phyloP scores from a whole-genome alignment of 192 early-diverging fungal genomes.

The Gryganskiella cystojenkinii region DNA sequence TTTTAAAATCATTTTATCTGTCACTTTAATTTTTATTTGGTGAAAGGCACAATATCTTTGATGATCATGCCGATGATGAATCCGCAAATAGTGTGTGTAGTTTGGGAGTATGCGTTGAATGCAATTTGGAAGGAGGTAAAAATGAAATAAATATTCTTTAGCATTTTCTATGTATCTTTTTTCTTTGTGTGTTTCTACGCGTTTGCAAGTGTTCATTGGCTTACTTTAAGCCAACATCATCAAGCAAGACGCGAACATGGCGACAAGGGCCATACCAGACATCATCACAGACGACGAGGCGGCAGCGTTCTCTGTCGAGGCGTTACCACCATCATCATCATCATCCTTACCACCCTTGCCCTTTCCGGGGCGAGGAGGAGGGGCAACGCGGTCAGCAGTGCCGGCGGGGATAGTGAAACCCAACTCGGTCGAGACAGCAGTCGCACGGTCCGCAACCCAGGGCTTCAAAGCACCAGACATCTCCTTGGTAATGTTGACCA shows the following conservation, averaged over 20 bases:
- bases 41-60: too few relatives aligned
- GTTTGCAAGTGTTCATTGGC: too few relatives aligned
- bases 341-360: constrained; percentile 14
- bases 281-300: background rate
- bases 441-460: constrained; percentile 20
- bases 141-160: too few relatives aligned
- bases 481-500: constrained; percentile 43
- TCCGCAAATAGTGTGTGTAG: too few relatives aligned
- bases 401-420: constrained; percentile 39
- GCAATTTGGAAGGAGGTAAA: too few relatives aligned
- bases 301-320: constrained; percentile 12
- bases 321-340: constrained; percentile 26
- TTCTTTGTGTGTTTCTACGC: too few relatives aligned
- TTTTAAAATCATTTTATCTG: too few relatives aligned
- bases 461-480: constrained; percentile 43
- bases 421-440: constrained; percentile 18
- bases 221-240: constrained; percentile 46
- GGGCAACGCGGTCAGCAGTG: constrained; percentile 42
- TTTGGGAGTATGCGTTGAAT: too few relatives aligned
- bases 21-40: too few relatives aligned
- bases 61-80: too few relatives aligned
- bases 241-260: constrained; percentile 18
- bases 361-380: constrained; percentile 32
- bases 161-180: too few relatives aligned
- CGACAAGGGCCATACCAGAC: constrained; percentile 12